Evolutionary conservation across 805 yeast genomes (phyloP), one percentile per base, ranked within the genome.

Genomic region (Candida dajiaensis): DNA sequence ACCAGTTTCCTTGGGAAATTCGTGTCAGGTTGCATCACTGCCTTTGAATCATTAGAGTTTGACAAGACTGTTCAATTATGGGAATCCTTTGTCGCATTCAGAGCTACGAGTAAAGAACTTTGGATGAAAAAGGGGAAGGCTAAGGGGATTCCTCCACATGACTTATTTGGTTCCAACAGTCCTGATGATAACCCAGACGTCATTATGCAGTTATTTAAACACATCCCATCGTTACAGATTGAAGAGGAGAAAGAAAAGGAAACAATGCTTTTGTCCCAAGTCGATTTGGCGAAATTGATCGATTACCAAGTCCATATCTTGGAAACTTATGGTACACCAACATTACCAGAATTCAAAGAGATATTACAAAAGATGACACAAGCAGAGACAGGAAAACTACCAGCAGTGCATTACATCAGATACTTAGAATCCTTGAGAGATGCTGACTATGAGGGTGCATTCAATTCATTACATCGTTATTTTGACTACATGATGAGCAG

Each of bases 401-500:
- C 80, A 0, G 65, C 76, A 0, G 61, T 74, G 21, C 75, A 80
- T 55, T 83, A 82, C 54, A 70, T 85, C 40, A 72, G 71, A 41
- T 85, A 82, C 54, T 67, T 85, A 22, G 83, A 83, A 53, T 72
- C 73, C 49, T 72, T 82, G 56, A 71, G 73, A 45, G 70, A 64
- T 12, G 76, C 80, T 5, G 85, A 86, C 56, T 85, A 83, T 55
- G 84, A 69, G 46, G 66, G 65, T 19, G 66, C 77, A 58, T 47
- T 76, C 66, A 66, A 83, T 65, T 66, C 81, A 55, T 61, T 86
- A 53, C 80, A 78, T 54, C 61, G 80, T 37, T 80, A 76, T 50
- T 86, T 84, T 61, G 95, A 86, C 62, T 85, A 85, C 65, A 80
- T 83, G 80, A 85, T 84, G 70, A 80, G 89, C 22, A 77, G 74